A percentile compares a stretch with the other conserved stretches of the same genome.
These are phyloP conservation scores for Scheffersomyces coipomensis DNA, from an alignment of 805 yeast species.

Conservation along the genomic window DNA sequence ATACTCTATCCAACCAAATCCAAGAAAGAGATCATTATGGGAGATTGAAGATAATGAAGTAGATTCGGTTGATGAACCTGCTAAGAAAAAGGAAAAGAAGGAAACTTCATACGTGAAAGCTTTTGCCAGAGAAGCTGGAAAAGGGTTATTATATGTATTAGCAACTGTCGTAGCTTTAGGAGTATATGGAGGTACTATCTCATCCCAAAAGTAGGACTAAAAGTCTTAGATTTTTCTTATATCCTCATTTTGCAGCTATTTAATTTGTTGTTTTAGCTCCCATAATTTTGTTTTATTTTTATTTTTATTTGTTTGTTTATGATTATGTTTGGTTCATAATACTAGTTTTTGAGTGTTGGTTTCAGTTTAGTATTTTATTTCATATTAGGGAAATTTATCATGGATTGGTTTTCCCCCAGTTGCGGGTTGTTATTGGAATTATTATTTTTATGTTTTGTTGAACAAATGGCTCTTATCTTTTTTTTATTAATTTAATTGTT, in stretches of 20 bases:
- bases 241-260: neutral
- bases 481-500: too few relatives aligned
- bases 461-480: too few relatives aligned
- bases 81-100: slow-evolving; percentile 6
- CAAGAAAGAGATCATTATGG: slow-evolving; percentile 2
- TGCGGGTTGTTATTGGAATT: too few relatives aligned
- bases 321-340: too few relatives aligned
- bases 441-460: too few relatives aligned
- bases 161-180: slow-evolving; percentile 35
- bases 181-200: slow-evolving; percentile 27
- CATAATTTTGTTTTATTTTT: too few relatives aligned
- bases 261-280: neutral
- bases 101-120: slow-evolving; percentile 8
- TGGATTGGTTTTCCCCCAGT: too few relatives aligned
- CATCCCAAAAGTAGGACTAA: slow-evolving; percentile 1
- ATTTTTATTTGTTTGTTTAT: neutral
- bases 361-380: too few relatives aligned
- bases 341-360: too few relatives aligned
- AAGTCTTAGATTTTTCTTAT: neutral
- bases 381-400: too few relatives aligned
- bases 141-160: slow-evolving; percentile 29
- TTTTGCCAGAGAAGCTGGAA: slow-evolving; percentile 27
- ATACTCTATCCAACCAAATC: neutral
- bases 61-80: neutral
- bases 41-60: slow-evolving; percentile 1